Conservation (phyloP, 371 early-diverging fungal species). For the Mucor irregularis region DNA sequence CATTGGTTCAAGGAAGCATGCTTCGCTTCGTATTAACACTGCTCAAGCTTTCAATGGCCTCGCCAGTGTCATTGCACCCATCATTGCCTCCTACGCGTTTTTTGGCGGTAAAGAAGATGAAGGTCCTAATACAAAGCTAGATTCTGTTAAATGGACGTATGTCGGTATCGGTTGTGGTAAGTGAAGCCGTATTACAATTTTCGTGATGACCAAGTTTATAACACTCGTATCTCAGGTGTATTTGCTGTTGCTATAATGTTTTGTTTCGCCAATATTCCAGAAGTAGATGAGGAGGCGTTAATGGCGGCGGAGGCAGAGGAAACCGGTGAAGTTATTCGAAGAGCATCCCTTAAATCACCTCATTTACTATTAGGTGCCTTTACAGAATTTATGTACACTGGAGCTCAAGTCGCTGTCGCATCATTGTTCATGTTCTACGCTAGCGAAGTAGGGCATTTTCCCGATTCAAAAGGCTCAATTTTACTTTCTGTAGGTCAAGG, state of each 20-base stretch:
- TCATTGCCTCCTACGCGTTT: slow-evolving; percentile 50
- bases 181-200: background rate
- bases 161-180: slow-evolving; percentile 48
- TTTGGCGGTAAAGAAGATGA: slow-evolving; percentile 39
- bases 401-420: slow-evolving; percentile 46
- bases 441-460: slow-evolving; percentile 34
- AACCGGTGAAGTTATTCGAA: slow-evolving; percentile 84
- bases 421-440: slow-evolving; percentile 47
- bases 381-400: slow-evolving; percentile 46
- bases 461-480: slow-evolving; percentile 27
- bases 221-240: slow-evolving; percentile 21
- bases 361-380: slow-evolving; percentile 43
- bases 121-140: slow-evolving; percentile 13
- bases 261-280: slow-evolving; percentile 45
- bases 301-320: slow-evolving; percentile 94
- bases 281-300: slow-evolving; percentile 44
- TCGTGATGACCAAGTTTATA: background rate
- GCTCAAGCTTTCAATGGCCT: slow-evolving; percentile 53
- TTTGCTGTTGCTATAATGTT: slow-evolving; percentile 39
- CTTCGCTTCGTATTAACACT: slow-evolving; percentile 42
- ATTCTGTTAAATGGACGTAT: slow-evolving; percentile 50
- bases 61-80: slow-evolving; percentile 44
- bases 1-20: slow-evolving; percentile 37
- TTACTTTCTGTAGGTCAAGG: slow-evolving; percentile 39
- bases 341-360: slow-evolving; percentile 52